These are phyloP conservation scores for Suhomyces faveliae DNA, from an alignment of 805 yeast species.

Conservation along the genomic window DNA sequence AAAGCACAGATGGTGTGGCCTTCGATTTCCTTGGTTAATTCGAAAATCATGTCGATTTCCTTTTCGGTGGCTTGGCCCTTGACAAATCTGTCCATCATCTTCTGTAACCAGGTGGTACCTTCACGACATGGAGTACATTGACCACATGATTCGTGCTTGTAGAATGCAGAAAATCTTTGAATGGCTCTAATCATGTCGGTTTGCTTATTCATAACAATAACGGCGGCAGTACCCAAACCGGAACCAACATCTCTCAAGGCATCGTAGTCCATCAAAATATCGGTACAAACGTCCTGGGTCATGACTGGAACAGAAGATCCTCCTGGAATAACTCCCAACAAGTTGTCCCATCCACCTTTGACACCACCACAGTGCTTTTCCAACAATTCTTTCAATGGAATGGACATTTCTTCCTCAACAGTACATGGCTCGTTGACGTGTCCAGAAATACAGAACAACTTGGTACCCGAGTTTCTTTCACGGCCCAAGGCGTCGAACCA, in stretches of 20 bases:
- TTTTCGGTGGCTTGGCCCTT: slow-evolving; percentile 76
- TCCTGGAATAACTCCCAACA: slow-evolving; percentile 85
- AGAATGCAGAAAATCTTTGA: slow-evolving; percentile 79
- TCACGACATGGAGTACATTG: slow-evolving; percentile 95
- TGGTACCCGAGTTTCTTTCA: slow-evolving; percentile 80
- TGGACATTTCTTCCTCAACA: slow-evolving; percentile 92
- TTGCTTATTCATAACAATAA: slow-evolving; percentile 84
- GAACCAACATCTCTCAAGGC: slow-evolving; percentile 82
- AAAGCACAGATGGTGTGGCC: slow-evolving; percentile 91
- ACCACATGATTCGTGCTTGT: slow-evolving; percentile 91
- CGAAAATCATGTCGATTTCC: slow-evolving; percentile 83
- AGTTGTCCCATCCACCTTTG: slow-evolving; percentile 90
- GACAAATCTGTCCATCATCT: slow-evolving; percentile 80
- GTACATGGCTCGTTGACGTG: slow-evolving; percentile 92
- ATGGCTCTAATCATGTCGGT: slow-evolving; percentile 84
- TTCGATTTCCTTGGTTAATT: slow-evolving; percentile 82
- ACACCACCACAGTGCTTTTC: slow-evolving; percentile 92
- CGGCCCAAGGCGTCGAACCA: slow-evolving; percentile 87
- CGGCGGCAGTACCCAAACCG: slow-evolving; percentile 91
- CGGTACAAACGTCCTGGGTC: slow-evolving; percentile 64
- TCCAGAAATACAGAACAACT: slow-evolving; percentile 83
- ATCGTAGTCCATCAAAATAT: slow-evolving; percentile 82
- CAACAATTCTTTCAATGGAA: slow-evolving; percentile 75
- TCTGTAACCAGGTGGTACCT: slow-evolving; percentile 83
- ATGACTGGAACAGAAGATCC: slow-evolving; percentile 86